phyloP scores from a whole-genome alignment of 1,139 yeast species.

The Debaryomycetaceae sp. region DNA sequence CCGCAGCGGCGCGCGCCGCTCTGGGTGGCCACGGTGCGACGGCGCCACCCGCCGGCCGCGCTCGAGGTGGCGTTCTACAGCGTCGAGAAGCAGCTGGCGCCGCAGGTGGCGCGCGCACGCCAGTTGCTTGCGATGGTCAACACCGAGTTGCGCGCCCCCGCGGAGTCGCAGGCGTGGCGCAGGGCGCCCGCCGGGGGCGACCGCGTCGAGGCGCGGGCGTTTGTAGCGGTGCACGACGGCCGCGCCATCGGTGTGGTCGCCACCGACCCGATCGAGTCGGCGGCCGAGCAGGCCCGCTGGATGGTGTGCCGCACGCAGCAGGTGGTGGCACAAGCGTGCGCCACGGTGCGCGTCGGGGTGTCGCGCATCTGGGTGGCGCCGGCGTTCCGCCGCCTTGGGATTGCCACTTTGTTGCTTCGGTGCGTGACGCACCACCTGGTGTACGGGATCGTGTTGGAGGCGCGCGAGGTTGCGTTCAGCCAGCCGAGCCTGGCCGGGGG shows the following conservation, averaged over 20 bases:
- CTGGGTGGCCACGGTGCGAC: not conserved
- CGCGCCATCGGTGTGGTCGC: conserved; percentile 53
- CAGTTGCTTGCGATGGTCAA: conserved; percentile 48
- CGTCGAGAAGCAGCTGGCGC: conserved; percentile 12
- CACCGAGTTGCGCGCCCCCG: conserved; percentile 54
- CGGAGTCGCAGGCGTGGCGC: conserved; percentile 48
- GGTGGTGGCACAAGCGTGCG: conserved; percentile 29
- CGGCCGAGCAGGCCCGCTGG: conserved; percentile 34
- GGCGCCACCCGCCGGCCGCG: not conserved
- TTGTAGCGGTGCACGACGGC: conserved; percentile 34
- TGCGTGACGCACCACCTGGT: conserved; percentile 38
- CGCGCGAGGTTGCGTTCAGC: conserved; percentile 55
- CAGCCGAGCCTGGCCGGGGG: conserved; percentile 69
- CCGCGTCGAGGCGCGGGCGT: conserved; percentile 29
- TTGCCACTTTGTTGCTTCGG: conserved; percentile 42
- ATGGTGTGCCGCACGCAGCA: conserved; percentile 38
- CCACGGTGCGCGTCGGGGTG: conserved; percentile 43
- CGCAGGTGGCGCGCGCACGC: conserved; percentile 14
- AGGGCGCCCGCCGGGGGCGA: conserved; percentile 1
- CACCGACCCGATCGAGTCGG: conserved; percentile 29
- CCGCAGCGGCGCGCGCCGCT: conserved; percentile 3
- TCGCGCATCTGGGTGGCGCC: conserved; percentile 65
- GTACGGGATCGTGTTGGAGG: conserved; percentile 47
- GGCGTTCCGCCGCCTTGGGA: conserved; percentile 47
- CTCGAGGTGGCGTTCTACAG: conserved; percentile 8